Base-by-base conservation (phyloP, 1,284 basidiomycete species). In the Veloboletus limbatus region DNA sequence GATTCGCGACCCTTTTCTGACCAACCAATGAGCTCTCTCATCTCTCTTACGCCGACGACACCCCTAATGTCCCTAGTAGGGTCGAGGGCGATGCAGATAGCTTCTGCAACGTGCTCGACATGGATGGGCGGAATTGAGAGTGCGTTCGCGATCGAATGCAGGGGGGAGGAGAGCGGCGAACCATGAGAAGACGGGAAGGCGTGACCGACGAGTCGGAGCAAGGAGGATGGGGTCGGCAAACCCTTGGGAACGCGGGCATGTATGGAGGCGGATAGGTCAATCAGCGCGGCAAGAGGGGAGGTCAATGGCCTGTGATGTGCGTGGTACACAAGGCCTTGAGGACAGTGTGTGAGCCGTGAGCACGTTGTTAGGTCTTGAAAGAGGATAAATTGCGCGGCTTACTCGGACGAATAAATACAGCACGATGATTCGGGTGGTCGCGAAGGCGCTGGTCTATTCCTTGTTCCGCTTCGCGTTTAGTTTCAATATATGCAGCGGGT, bases 61-160 rank as follows among this genome's bases (percentile, higher is more conserved):
- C 91, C 91, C 43, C 62, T 69, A 35, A 90, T 68, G 37, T 76
- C 72, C 38, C 67, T 67, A 28, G 67, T 55, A 26, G 70, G 68
- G 48, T 73, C 69, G 48, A 88, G 63, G 27, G 75, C 72, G n/a
- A 72, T 68, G 53, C 84, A 83, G 8, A 93, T 80, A 0, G 94
- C 92, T 57, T 87, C 82, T 2, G 88, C 96, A 30, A 99, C 92
- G 50, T 96, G 93, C 59, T 99, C 96, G 21, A 97, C 92, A 62
- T 99, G 96, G 38, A 99, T 82, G 0, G 97, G 94, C 21, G 87
- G 91, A 43, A 88, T 86, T 10, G 78, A 79, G 49, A 96, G 67
- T 18, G 87, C 82, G 46, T 87, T 83, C 4, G 90, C 82, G 25
- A 97, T 70, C 2, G 90, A 83, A 28, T 83, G 75, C 24, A 84